Percentiles rank a stretch among this genome's conserved stretches.
These are phyloP conservation scores for Stylosanthes scabra DNA, from an alignment of 331 rosid species.

Conservation along the genomic window DNA sequence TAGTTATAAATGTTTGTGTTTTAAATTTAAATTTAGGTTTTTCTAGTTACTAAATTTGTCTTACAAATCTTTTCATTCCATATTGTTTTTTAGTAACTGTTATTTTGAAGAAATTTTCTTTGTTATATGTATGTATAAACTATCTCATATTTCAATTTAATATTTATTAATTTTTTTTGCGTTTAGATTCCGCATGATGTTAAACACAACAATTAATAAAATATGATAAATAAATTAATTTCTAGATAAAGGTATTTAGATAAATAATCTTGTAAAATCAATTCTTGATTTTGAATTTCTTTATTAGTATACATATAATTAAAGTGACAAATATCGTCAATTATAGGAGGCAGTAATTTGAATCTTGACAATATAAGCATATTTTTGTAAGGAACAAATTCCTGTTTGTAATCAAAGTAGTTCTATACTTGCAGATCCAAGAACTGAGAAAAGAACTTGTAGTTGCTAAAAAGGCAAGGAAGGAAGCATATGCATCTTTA, in stretches of 20 bases:
- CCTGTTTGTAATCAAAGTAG: constrained; percentile 32
- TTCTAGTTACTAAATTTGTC: constrained; percentile 15
- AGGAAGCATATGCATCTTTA: constrained; percentile 78
- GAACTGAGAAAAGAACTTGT: constrained; percentile 78
- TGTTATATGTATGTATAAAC: too few species aligned
- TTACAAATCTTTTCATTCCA: neutral
- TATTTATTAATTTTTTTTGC: neutral
- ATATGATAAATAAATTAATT: too few species aligned
- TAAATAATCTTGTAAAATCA: neutral
- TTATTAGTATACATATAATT: neutral
- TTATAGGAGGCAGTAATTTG: too few species aligned
- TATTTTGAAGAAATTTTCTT: too few species aligned
- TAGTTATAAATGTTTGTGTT: constrained; percentile 25
- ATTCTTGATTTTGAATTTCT: neutral
- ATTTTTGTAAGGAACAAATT: constrained; percentile 28
- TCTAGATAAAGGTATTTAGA: too few species aligned
- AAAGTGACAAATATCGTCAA: too few species aligned
- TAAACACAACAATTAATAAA: too few species aligned
- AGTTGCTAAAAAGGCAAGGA: constrained; percentile 72
- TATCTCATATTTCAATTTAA: too few species aligned
- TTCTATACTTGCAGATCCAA: constrained; percentile 76
- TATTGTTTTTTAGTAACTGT: too few species aligned
- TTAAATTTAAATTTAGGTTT: constrained; percentile 12
- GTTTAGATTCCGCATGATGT: neutral
- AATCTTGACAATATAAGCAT: constrained; percentile 11